Evolutionary conservation across 371 early-diverging fungal species (phyloP), one percentile per base, ranked within the genome.

Genomic region (Syncephalastrum racemosum): DNA sequence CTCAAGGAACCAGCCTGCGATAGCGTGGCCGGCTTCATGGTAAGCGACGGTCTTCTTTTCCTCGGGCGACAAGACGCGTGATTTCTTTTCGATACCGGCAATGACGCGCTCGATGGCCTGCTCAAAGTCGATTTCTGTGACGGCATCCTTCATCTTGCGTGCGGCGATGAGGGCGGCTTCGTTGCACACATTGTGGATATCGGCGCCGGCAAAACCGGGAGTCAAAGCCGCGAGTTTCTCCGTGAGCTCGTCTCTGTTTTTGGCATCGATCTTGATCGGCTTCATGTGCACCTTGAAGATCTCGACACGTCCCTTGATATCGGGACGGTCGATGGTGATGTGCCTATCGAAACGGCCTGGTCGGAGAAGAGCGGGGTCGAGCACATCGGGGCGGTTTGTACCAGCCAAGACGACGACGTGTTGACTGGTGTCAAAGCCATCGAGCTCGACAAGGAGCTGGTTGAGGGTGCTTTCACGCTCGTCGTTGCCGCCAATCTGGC

Each of bases 341-440:
- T 98, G 99, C 24, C 98, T 88, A 81, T 99, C 99, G 64, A 99
- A 99, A 40, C 99, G 91, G 4, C 99, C 99, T 25, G 99, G 99
- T 46, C 97, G 84, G 77, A 94, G 83, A 49, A 97, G 73, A 4
- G 97, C 97, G 19, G 93, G 85, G 70, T 97, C 97, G 56, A 96
- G 74, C 2, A 94, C 93, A 66, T 94, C 95, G 8, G 94, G 94
- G 50, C 94, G 75, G 73, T 96, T 96, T 15, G 96, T 97, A 70
- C 95, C 96, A 18, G 95, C 95, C 41, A 95, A 70, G 0, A 97
- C 95, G 20, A 95, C 94, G 6, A 97, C 89, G 71, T 99, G 97
- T 68, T 97, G 92, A 48, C 79, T 82, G 4, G 90, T 83, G 7
- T 84, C 87, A 60, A 97, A 95, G 5, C 99, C 99, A 71, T 99